These are phyloP conservation scores for Pythium monospermum DNA, from an alignment of 352 stramenopile species.

Conservation along the genomic window DNA sequence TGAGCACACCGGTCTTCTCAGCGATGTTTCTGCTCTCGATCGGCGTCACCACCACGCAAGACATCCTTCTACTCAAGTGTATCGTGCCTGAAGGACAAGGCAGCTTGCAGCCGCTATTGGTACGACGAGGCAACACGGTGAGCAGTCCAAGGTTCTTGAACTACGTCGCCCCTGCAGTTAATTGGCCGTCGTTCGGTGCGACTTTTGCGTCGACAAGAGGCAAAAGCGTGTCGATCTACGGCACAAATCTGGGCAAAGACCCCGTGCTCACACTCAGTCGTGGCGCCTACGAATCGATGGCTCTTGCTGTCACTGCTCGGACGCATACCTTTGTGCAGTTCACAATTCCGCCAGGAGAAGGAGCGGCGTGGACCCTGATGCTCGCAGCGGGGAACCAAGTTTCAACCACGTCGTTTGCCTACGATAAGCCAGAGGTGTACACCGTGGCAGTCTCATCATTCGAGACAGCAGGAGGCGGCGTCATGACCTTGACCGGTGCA, in stretches of 20 bases:
- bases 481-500: conserved; percentile 34
- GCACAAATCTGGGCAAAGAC: conserved; percentile 51
- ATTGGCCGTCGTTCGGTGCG: conserved; percentile 33
- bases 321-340: conserved; percentile 36
- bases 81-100: conserved; percentile 43
- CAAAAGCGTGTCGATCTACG: conserved; percentile 35
- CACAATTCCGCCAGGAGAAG: conserved; percentile 46
- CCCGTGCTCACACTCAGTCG: conserved; percentile 25
- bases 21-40: conserved; percentile 16
- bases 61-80: conserved; percentile 40
- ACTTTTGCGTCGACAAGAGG: conserved; percentile 31
- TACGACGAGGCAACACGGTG: conserved; percentile 27
- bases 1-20: conserved; percentile 22
- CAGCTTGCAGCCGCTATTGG: conserved; percentile 28
- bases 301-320: conserved; percentile 20
- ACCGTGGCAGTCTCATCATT: conserved; percentile 27
- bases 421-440: conserved; percentile 42
- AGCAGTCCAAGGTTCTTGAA: conserved; percentile 44
- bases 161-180: conserved; percentile 41
- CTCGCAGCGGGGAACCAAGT: conserved; percentile 44
- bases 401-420: conserved; percentile 32
- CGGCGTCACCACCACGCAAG: conserved; percentile 19
- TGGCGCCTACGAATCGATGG: neutral
- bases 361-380: conserved; percentile 26
- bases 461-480: conserved; percentile 37